A percentile compares a stretch with the other conserved stretches of the same genome.
Conservation (phyloP, 768 basidiomycete species). For the Termitomyces sp. region DNA sequence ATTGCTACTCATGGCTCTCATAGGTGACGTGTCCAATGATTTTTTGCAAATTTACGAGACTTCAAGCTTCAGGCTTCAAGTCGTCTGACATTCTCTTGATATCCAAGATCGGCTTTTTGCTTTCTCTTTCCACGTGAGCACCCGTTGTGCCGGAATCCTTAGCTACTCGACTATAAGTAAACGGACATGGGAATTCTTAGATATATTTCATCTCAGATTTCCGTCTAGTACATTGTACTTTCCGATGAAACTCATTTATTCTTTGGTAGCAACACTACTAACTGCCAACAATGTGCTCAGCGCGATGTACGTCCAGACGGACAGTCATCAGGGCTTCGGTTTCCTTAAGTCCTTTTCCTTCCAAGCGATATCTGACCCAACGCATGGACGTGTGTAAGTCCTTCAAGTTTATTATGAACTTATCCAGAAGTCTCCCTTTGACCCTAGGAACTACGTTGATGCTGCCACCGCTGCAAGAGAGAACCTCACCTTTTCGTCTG, state of each 20-base stretch:
- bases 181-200: too few species aligned
- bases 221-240: neutral
- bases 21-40: neutral
- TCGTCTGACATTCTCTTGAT: neutral
- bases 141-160: neutral
- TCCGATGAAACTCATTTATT: neutral
- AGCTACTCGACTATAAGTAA: neutral
- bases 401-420: neutral
- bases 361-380: conserved; percentile 54
- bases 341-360: conserved; percentile 52
- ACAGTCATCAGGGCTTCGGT: conserved; percentile 39
- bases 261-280: conserved; percentile 1
- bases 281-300: conserved; percentile 26
- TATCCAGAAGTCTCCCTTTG: neutral
- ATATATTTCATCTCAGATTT: neutral
- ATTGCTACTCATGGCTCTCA: neutral
- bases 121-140: neutral
- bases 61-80: neutral
- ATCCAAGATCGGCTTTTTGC: too few species aligned
- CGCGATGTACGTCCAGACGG: conserved; percentile 42
- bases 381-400: conserved; percentile 61
- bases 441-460: conserved; percentile 5
- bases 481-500: conserved; percentile 56
- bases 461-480: conserved; percentile 44
- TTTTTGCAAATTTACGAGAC: neutral